phyloP scores from a whole-genome alignment of 2,329 filamentous ascomycete species.

The Ceratocystis ficicola region DNA sequence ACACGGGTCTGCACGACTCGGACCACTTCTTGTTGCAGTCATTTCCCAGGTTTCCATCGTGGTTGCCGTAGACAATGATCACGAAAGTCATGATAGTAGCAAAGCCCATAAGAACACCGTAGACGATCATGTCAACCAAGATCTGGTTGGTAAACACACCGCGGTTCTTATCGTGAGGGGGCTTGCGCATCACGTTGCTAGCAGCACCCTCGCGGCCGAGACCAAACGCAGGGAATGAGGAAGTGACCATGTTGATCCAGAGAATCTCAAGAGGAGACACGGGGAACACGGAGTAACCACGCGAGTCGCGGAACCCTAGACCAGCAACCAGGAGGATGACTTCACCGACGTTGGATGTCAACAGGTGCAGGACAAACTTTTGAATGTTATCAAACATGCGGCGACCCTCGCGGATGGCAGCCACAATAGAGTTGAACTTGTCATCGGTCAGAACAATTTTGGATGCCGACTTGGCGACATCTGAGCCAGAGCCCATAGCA shows the following conservation, averaged over 20 bases:
- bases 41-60: constrained; percentile 43
- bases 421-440: constrained; percentile 77
- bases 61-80: constrained; percentile 48
- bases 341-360: constrained; percentile 73
- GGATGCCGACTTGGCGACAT: constrained; percentile 72
- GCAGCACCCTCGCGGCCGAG: constrained; percentile 68
- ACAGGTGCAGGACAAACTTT: constrained; percentile 70
- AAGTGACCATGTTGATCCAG: constrained; percentile 92
- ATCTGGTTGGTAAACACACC: constrained; percentile 71
- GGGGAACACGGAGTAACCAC: constrained; percentile 68
- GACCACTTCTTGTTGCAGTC: constrained; percentile 52
- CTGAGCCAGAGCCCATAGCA: constrained; percentile 78
- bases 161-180: constrained; percentile 55
- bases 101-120: constrained; percentile 64
- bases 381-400: constrained; percentile 84
- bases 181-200: constrained; percentile 65
- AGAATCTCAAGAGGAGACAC: constrained; percentile 76
- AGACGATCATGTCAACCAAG: constrained; percentile 66
- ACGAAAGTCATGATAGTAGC: constrained; percentile 55
- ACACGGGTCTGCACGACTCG: constrained; percentile 47
- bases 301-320: constrained; percentile 63
- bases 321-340: constrained; percentile 72
- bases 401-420: constrained; percentile 70
- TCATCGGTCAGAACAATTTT: constrained; percentile 78
- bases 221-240: constrained; percentile 76